These are phyloP conservation scores for Pichia deserticola DNA, from an alignment of 805 yeast genomes.

Conservation along the genomic window DNA sequence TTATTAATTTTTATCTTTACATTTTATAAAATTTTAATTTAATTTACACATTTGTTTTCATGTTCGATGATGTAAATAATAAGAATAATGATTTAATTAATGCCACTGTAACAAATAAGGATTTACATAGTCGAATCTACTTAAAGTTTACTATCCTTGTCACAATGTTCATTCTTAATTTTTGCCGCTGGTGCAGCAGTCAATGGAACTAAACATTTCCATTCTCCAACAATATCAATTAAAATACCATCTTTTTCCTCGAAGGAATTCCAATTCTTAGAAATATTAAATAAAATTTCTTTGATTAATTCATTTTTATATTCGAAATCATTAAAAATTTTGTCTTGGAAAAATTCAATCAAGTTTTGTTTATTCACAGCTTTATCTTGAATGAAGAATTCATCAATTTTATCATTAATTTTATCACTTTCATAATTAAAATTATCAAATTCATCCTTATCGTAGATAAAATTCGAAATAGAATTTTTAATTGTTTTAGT, in stretches of 20 bases:
- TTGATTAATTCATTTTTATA: slow-evolving; percentile 14
- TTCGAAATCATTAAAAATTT: slow-evolving; percentile 16
- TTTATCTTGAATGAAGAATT: slow-evolving; percentile 5
- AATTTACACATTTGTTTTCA: too few species aligned
- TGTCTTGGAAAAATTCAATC: slow-evolving; percentile 10
- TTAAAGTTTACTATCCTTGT: slow-evolving; percentile 14
- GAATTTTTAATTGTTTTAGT: slow-evolving; percentile 20
- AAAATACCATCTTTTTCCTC: slow-evolving; percentile 31
- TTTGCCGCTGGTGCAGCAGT: slow-evolving; percentile 61
- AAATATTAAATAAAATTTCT: slow-evolving; percentile 12
- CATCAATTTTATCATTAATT: slow-evolving; percentile 11
- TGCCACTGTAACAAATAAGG: not conserved
- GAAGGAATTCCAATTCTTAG: slow-evolving; percentile 8
- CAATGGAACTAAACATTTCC: slow-evolving; percentile 45
- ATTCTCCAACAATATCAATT: slow-evolving; percentile 40
- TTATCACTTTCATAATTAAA: slow-evolving; percentile 20
- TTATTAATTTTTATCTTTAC: too few species aligned
- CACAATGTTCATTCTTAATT: slow-evolving; percentile 18
- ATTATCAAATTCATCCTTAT: slow-evolving; percentile 21
- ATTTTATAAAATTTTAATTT: too few species aligned
- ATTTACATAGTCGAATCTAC: too few species aligned
- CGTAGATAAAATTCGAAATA: slow-evolving; percentile 25
- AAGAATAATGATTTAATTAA: not conserved
- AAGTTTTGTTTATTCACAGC: slow-evolving; percentile 5
- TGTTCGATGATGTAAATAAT: too few species aligned